phyloP scores from a whole-genome alignment of 352 stramenopile genomes.

The Phytophthora ohioensis region DNA sequence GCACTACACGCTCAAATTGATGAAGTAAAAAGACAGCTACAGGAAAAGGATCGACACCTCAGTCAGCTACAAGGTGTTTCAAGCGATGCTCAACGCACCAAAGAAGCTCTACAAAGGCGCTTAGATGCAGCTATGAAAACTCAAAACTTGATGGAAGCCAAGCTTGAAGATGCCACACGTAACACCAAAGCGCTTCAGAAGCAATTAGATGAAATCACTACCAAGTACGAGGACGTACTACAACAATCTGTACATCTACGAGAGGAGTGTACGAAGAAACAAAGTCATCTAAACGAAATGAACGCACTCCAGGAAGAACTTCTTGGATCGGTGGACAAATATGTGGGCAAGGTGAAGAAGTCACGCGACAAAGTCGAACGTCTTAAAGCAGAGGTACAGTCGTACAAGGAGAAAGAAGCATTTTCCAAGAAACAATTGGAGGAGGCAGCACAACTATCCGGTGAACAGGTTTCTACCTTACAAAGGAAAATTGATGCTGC shows the following conservation, averaged over 20 bases:
- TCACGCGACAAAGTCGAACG: constrained; percentile 35
- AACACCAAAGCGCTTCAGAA: constrained; percentile 29
- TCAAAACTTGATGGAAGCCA: constrained; percentile 33
- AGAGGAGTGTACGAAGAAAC: constrained; percentile 31
- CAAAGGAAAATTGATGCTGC: constrained; percentile 13
- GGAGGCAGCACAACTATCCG: constrained; percentile 23
- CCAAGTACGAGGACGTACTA: constrained; percentile 33
- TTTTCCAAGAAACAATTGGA: constrained; percentile 14
- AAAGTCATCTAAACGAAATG: constrained; percentile 63
- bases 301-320: constrained; percentile 77
- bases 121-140: constrained; percentile 35
- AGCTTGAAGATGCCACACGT: constrained; percentile 38
- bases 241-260: constrained; percentile 22
- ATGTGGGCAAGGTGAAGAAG: constrained; percentile 43
- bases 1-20: constrained; percentile 39
- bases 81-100: constrained; percentile 16
- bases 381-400: constrained; percentile 38
- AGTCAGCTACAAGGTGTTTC: constrained; percentile 22
- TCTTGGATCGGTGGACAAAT: constrained; percentile 63
- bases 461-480: constrained; percentile 14
- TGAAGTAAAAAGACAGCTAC: constrained; percentile 37
- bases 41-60: constrained; percentile 34
- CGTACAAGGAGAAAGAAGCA: constrained; percentile 12
- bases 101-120: constrained; percentile 35
- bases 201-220: constrained; percentile 15